Base-by-base conservation (phyloP, 176 grass and related monocot species). In the Musa beccarii region DNA sequence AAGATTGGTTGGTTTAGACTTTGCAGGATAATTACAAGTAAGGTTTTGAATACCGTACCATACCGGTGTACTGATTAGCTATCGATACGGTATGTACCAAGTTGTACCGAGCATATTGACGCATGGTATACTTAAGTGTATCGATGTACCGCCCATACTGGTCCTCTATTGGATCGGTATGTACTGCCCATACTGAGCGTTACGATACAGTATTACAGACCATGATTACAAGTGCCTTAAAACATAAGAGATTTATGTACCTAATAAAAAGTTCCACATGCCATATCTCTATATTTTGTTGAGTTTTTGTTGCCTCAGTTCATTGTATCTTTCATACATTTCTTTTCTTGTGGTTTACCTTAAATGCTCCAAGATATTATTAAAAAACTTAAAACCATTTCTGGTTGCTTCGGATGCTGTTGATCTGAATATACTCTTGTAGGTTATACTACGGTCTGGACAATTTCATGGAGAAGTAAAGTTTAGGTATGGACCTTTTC, bases 401-500 rank as follows among this genome's bases (percentile, higher is more conserved):
- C 55, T 75, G 26, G 20, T 75, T 59, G 16, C 26, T 75, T 15
- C 4, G 10, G 52, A 21, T 78, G 19, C 67, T 78, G 1, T 28
- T 78, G 6, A 51, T 83, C 81, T 55, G 52, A 49, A 59, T 79
- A 21, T 56, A n/a, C 53, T 51, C 43, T 86, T 92, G 57, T 75
- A 96, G 89, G 66, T 96, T 83, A 69, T 83, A 79, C 69, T 96
- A 49, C 84, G 80, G 26, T 97, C 94, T 66, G 86, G 80, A 76
- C 94, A 93, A 82, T 93, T 98, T 82, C 14, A 87, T 89, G 94
- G 94, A 74, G 78, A 73, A 71, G 82, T 84, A 62, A 84, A 54
- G 78, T 98, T 98, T 72, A 89, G 85, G 94, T 93, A 90, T 72
- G 22, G 20, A 65, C 23, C 20, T 43, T 74, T 55, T 56, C 53